These are phyloP conservation scores for Cordia subcordata DNA, from an alignment of 257 asterid species.

Conservation along the genomic window DNA sequence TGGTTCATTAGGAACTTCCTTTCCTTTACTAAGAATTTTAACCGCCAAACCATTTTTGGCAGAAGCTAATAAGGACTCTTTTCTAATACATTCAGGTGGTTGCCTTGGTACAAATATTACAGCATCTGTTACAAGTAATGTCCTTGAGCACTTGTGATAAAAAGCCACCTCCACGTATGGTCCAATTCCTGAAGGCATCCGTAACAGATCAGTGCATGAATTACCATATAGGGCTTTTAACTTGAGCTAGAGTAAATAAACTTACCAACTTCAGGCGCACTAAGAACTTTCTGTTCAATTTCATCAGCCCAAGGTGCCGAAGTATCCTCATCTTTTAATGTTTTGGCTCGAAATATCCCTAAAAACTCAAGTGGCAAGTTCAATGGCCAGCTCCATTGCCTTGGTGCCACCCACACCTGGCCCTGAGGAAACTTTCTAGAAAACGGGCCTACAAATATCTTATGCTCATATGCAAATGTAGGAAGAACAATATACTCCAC, in stretches of 20 bases:
- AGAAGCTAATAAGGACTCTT: conserved; percentile 72
- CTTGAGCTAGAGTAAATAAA: not conserved
- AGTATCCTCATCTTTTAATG: conserved; percentile 52
- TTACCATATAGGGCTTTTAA: not conserved
- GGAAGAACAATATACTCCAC: conserved; percentile 82
- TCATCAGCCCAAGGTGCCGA: conserved; percentile 81
- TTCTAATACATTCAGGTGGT: conserved; percentile 87
- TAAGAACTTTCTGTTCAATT: conserved; percentile 85
- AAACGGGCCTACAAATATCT: conserved; percentile 96
- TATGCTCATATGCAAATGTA: conserved; percentile 93
- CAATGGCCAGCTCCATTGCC: conserved; percentile 99
- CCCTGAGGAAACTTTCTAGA: conserved; percentile 90
- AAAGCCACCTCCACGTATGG: conserved; percentile 98
- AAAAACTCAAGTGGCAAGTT: conserved; percentile 88
- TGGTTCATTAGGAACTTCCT: conserved; percentile 70
- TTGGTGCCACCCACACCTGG: conserved; percentile 95
- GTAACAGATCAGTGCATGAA: conserved; percentile 3
- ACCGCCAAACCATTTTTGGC: conserved; percentile 93
- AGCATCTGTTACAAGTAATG: conserved; percentile 89
- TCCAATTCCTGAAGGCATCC: conserved; percentile 64
- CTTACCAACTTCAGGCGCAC: conserved; percentile 96
- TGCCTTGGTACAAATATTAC: conserved; percentile 82
- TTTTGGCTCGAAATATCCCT: conserved; percentile 77
- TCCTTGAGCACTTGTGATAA: conserved; percentile 77
- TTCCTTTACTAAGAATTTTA: conserved; percentile 87